These are phyloP conservation scores for Globisporangium abappressorium DNA, from an alignment of 352 stramenopile species.

Conservation along the genomic window DNA sequence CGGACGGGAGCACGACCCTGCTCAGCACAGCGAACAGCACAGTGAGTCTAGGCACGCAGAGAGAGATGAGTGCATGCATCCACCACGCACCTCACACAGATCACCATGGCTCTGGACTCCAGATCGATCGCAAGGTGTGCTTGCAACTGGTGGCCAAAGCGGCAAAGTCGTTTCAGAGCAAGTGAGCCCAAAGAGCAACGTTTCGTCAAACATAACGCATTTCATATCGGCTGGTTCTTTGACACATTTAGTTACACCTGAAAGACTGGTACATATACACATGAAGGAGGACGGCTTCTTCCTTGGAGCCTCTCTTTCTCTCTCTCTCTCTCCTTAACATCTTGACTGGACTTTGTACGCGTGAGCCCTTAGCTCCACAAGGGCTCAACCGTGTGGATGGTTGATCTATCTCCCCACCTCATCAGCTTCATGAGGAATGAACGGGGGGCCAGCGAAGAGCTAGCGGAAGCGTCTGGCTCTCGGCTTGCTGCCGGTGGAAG, in stretches of 20 bases:
- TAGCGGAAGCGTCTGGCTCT: conserved; percentile 3
- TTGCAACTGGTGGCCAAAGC: neutral
- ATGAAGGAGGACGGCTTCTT: neutral
- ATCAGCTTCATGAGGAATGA: neutral
- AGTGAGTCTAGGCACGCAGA: neutral
- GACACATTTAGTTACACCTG: neutral
- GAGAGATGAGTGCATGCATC: neutral
- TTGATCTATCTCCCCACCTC: neutral
- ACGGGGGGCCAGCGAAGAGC: neutral
- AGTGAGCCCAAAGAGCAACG: no score
- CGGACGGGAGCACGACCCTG: conserved; percentile 35
- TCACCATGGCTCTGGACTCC: neutral
- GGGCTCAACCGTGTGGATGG: neutral
- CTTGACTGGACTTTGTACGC: neutral
- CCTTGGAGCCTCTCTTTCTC: neutral
- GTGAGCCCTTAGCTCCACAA: neutral
- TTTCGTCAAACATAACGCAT: no score
- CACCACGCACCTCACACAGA: conserved; percentile 6
- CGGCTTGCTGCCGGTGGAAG: neutral
- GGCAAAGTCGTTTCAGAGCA: neutral
- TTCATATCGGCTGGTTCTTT: neutral
- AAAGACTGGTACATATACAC: neutral
- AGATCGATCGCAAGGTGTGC: neutral
- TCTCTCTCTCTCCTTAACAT: neutral
- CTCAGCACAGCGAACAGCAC: neutral